Evolutionary conservation across 345 rosid genomes (phyloP).

Genomic region (Salix exigua): DNA sequence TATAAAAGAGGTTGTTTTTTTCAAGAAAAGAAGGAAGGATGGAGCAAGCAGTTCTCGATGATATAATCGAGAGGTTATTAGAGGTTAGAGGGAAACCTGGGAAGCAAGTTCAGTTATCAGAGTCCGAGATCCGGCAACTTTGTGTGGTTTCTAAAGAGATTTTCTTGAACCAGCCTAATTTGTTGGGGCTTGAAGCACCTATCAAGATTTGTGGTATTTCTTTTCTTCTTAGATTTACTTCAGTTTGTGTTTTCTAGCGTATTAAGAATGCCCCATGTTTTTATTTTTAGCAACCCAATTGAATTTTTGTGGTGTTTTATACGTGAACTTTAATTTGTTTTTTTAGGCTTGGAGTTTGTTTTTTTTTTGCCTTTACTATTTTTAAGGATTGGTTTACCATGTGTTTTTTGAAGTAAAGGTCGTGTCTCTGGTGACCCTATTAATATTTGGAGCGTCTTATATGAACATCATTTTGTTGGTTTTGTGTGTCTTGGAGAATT

Average conservation of each 20-base stretch:
- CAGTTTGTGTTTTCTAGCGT: background rate
- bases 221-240: background rate
- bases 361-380: background rate
- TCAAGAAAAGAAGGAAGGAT: slow-evolving; percentile 12
- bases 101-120: slow-evolving; percentile 72
- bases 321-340: background rate
- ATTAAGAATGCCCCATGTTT: background rate
- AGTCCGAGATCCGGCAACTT: slow-evolving; percentile 69
- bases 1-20: background rate
- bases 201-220: slow-evolving; percentile 70
- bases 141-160: slow-evolving; percentile 50
- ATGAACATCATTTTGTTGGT: background rate
- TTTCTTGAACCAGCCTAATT: slow-evolving; percentile 64
- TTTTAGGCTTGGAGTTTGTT: background rate
- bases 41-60: slow-evolving; percentile 59
- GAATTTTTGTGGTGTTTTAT: background rate
- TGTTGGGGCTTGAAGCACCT: slow-evolving; percentile 75
- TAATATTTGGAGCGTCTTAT: background rate
- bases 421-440: background rate
- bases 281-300: background rate
- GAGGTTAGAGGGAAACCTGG: slow-evolving; percentile 63
- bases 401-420: background rate
- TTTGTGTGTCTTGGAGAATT: background rate
- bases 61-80: slow-evolving; percentile 55
- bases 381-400: background rate